Evolutionary conservation across 495 filamentous ascomycete genomes (phyloP).

Genomic region (Beverwykella pulmonaria): DNA sequence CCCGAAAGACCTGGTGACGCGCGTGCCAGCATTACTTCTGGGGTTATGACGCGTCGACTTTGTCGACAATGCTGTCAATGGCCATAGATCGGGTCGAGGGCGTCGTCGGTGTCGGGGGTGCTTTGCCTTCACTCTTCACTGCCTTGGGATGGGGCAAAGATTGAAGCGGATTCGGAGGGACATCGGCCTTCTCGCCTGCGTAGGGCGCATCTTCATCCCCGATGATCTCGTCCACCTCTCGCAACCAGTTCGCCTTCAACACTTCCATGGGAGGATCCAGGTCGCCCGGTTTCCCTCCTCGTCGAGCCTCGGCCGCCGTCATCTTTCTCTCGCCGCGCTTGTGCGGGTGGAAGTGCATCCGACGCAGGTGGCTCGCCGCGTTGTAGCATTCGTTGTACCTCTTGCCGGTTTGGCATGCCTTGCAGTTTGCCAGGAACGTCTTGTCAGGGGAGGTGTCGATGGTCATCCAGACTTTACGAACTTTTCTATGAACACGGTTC

Average conservation of each 20-base stretch:
- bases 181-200: conserved; percentile 9
- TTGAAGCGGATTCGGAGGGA: conserved; percentile 5
- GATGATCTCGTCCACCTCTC: conserved; percentile 36
- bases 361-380: conserved; percentile 38
- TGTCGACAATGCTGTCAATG: conserved; percentile 39
- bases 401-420: conserved; percentile 40
- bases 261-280: conserved; percentile 39
- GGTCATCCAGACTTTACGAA: conserved; percentile 39
- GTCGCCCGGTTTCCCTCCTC: conserved; percentile 36
- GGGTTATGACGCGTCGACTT: conserved; percentile 27
- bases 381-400: conserved; percentile 42
- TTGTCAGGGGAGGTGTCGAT: conserved; percentile 39
- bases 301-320: conserved; percentile 37
- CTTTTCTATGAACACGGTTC: conserved; percentile 36
- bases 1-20: conserved; percentile 1
- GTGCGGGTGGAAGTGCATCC: conserved; percentile 40
- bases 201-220: conserved; percentile 17
- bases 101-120: conserved; percentile 36
- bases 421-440: conserved; percentile 36
- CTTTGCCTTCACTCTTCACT: conserved; percentile 23
- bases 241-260: conserved; percentile 35
- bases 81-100: conserved; percentile 39
- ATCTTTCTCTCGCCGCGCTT: conserved; percentile 40
- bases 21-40: neutral
- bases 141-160: conserved; percentile 10